These are phyloP conservation scores for Cokeromyces recurvatus DNA, from an alignment of 371 early-diverging fungal species.

Conservation along the genomic window DNA sequence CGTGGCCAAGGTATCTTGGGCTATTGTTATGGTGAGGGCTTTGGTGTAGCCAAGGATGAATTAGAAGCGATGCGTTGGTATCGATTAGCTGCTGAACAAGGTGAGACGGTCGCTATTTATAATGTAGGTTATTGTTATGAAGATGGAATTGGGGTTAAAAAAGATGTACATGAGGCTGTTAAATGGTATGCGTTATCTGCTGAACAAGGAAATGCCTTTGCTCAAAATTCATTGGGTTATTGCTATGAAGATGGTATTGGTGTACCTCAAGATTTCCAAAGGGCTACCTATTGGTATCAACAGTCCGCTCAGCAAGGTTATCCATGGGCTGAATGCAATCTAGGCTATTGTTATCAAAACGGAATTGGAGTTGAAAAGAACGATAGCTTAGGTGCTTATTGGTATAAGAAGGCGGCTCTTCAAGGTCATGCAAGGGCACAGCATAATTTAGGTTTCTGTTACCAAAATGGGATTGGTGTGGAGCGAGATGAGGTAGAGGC, in stretches of 20 bases:
- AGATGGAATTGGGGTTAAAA: conserved; percentile 74
- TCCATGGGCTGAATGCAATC: conserved; percentile 64
- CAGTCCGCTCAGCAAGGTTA: conserved; percentile 60
- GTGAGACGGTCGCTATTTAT: conserved; percentile 72
- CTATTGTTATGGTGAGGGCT: conserved; percentile 71
- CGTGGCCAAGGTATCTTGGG: conserved; percentile 73
- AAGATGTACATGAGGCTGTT: conserved; percentile 63
- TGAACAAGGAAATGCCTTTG: conserved; percentile 71
- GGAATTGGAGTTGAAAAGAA: conserved; percentile 73
- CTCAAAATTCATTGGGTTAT: conserved; percentile 74
- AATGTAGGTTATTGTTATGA: conserved; percentile 82
- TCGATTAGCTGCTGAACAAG: conserved; percentile 54
- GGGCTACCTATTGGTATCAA: conserved; percentile 57
- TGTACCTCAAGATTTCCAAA: conserved; percentile 39
- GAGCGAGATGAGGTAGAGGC: conserved; percentile 56
- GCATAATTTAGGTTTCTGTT: conserved; percentile 84
- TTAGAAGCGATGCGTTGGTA: conserved; percentile 69
- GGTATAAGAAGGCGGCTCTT: conserved; percentile 74
- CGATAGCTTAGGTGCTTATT: conserved; percentile 61
- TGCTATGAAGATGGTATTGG: conserved; percentile 77
- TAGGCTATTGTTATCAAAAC: conserved; percentile 79
- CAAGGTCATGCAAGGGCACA: conserved; percentile 80
- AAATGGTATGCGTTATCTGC: conserved; percentile 70
- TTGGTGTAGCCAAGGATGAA: conserved; percentile 67
- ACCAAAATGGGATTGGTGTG: conserved; percentile 77